Evolutionary conservation across 1,284 basidiomycete genomes (phyloP).

Genomic region (Moesziomyces sp.): DNA sequence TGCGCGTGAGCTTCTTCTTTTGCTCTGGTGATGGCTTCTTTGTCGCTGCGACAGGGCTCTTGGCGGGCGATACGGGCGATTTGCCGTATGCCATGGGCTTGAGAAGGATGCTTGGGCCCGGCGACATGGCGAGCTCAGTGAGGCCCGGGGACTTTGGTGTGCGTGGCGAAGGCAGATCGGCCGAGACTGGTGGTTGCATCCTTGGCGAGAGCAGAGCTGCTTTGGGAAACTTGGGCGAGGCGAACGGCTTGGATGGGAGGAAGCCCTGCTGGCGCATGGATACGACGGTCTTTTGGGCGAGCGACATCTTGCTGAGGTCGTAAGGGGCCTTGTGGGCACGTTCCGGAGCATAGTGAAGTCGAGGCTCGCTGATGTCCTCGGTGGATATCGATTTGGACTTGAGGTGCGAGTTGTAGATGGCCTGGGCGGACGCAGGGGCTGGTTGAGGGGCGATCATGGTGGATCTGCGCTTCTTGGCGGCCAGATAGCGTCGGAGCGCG

Average conservation of each 20-base stretch:
- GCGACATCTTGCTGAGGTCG: constrained; percentile 26
- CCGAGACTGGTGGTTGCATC: constrained; percentile 25
- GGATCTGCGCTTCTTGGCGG: constrained; percentile 22
- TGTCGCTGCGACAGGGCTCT: constrained; percentile 3
- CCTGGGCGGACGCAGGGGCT: constrained; percentile 17
- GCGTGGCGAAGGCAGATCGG: constrained; percentile 12
- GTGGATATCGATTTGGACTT: constrained; percentile 40
- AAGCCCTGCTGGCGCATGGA: constrained; percentile 29
- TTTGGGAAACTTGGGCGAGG: constrained; percentile 35
- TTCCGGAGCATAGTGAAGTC: constrained; percentile 31
- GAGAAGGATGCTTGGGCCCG: constrained; percentile 46
- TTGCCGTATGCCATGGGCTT: constrained; percentile 39
- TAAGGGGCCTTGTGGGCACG: constrained; percentile 28
- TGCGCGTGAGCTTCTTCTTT: constrained; percentile 41
- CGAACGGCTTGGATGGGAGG: constrained; percentile 11
- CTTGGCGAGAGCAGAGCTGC: constrained; percentile 38
- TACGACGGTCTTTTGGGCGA: constrained; percentile 25
- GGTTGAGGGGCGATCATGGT: constrained; percentile 13
- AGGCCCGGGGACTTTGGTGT: constrained; percentile 39
- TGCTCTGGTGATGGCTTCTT: constrained; percentile 14
- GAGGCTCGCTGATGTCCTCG: constrained; percentile 32
- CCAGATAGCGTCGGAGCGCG: constrained; percentile 38
- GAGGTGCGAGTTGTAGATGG: constrained; percentile 26
- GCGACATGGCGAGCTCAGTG: constrained; percentile 42
- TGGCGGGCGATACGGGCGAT: constrained; percentile 28